Percentiles rank a stretch among this genome's conserved stretches.
These are phyloP conservation scores for Blastocladiella britannica DNA, from an alignment of 192 early-diverging fungal genomes.

Conservation along the genomic window DNA sequence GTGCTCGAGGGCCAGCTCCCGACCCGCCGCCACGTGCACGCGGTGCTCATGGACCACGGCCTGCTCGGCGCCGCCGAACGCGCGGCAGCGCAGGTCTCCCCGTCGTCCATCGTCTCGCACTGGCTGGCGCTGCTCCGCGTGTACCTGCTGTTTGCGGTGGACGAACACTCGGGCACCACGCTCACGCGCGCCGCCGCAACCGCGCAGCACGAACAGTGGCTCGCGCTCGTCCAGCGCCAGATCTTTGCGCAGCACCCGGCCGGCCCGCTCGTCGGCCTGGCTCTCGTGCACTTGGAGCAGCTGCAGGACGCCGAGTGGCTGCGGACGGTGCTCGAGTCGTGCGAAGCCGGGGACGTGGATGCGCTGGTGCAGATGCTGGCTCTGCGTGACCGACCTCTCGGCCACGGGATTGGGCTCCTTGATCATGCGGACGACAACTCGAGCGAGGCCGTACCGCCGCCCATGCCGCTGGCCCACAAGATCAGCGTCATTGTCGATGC, in stretches of 20 bases:
- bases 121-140: conserved; percentile 38
- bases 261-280: conserved; percentile 45
- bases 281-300: conserved; percentile 43
- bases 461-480: conserved; percentile 16
- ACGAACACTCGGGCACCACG: conserved; percentile 55
- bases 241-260: conserved; percentile 49
- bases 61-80: conserved; percentile 30
- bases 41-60: conserved; percentile 60
- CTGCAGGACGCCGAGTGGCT: conserved; percentile 32
- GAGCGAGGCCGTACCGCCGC: conserved; percentile 3
- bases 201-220: conserved; percentile 30
- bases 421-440: conserved; percentile 18
- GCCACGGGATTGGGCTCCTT: too few relatives aligned
- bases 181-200: conserved; percentile 43
- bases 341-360: conserved; percentile 21
- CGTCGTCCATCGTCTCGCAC: conserved; percentile 2
- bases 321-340: conserved; percentile 27
- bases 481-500: conserved; percentile 29
- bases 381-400: too few relatives aligned
- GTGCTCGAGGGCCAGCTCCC: conserved; percentile 73
- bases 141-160: conserved; percentile 61
- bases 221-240: conserved; percentile 50
- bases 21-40: conserved; percentile 70
- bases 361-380: conserved; percentile 36
- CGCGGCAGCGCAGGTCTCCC: conserved; percentile 16